Evolutionary conservation across 2,329 filamentous ascomycete species (phyloP).

Genomic region (Fusarium foetens): DNA sequence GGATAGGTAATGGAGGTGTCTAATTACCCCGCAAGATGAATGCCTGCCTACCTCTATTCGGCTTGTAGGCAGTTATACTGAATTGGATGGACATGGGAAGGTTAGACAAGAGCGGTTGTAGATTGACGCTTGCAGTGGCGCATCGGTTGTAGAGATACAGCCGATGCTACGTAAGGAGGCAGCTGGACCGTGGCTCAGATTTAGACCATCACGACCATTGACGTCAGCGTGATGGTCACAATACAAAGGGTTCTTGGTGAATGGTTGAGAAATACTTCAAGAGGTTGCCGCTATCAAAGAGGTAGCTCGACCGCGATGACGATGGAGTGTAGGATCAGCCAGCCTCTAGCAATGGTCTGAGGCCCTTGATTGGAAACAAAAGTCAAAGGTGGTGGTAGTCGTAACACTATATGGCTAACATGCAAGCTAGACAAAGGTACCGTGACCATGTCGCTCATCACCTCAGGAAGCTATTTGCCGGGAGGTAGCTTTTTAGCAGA

Average conservation of each 20-base stretch:
- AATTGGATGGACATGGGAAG: neutral
- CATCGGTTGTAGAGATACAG: conserved; percentile 4
- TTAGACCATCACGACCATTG: conserved; percentile 39
- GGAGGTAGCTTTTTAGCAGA: conserved; percentile 6
- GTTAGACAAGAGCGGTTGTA: neutral
- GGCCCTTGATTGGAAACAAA: conserved; percentile 26
- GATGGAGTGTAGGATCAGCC: conserved; percentile 32
- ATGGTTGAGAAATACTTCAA: conserved; percentile 8
- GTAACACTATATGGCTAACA: conserved; percentile 27
- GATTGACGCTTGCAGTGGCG: conserved; percentile 3
- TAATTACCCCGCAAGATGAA: conserved; percentile 44
- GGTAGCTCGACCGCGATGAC: conserved; percentile 20
- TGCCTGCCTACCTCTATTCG: neutral
- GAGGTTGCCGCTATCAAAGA: conserved; percentile 24
- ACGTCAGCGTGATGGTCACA: conserved; percentile 46
- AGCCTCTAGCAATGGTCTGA: conserved; percentile 6
- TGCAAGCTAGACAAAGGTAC: conserved; percentile 32
- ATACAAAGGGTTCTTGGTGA: conserved; percentile 23
- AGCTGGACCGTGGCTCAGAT: conserved; percentile 28
- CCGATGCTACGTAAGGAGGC: conserved; percentile 9
- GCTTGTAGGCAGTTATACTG: neutral
- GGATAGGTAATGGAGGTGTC: conserved; percentile 20
- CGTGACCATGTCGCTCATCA: conserved; percentile 26
- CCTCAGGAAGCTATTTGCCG: conserved; percentile 18
- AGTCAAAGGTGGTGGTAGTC: conserved; percentile 14